These are phyloP conservation scores for Arctium lappa DNA, from an alignment of 129 eudicot genomes.

Conservation along the genomic window DNA sequence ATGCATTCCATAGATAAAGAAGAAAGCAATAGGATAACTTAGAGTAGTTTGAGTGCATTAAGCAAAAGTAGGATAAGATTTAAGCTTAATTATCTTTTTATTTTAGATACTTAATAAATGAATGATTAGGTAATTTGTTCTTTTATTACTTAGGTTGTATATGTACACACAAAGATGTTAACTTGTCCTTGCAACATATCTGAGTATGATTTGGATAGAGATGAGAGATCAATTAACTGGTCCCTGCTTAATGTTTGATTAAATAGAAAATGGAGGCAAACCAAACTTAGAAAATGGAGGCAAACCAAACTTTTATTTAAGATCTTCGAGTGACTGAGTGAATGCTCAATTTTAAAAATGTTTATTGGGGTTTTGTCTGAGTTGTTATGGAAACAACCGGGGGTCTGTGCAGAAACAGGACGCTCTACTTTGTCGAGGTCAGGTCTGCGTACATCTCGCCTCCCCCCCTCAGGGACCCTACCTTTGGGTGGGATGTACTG, in stretches of 20 bases:
- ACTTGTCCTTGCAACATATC: not conserved
- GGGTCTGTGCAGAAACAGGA: too few species aligned
- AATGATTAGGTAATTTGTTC: not conserved
- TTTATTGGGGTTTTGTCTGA: not conserved
- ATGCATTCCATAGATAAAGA: not conserved
- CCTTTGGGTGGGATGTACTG: not conserved
- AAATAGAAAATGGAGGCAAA: not conserved
- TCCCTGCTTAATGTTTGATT: not conserved
- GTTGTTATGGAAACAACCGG: not conserved
- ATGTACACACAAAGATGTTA: not conserved
- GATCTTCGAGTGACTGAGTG: not conserved
- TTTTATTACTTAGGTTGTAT: not conserved
- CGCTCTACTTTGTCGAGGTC: not conserved
- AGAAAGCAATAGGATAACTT: not conserved
- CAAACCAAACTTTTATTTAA: not conserved
- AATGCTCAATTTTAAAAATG: not conserved
- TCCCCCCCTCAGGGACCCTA: not conserved
- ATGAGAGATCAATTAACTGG: not conserved
- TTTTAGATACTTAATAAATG: not conserved
- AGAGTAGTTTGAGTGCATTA: not conserved
- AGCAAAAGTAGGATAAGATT: not conserved
- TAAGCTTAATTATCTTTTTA: not conserved
- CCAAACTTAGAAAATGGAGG: not conserved
- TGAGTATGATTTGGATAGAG: not conserved
- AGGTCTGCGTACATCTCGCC: not conserved